phyloP scores from a whole-genome alignment of 2,329 filamentous ascomycete genomes.

The Neophaeococcomyces mojaviensis region DNA sequence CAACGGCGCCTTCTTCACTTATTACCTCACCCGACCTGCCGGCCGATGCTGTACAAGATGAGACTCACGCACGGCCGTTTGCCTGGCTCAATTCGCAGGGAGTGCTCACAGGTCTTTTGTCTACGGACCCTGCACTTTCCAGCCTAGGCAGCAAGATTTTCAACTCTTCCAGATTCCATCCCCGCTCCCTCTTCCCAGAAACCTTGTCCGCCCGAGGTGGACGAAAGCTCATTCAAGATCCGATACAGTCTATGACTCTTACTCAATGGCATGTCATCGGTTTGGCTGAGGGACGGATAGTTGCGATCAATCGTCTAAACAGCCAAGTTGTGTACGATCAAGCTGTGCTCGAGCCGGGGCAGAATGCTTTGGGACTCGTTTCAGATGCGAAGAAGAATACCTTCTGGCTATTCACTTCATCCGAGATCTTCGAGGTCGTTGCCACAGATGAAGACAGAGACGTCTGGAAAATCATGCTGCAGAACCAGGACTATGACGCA shows the following conservation, averaged over 20 bases:
- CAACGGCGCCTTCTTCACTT: constrained; percentile 57
- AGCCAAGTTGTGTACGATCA: constrained; percentile 84
- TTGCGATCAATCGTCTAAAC: constrained; percentile 80
- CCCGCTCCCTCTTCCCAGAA: constrained; percentile 64
- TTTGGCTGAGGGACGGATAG: constrained; percentile 71
- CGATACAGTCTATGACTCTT: constrained; percentile 70
- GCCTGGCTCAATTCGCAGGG: constrained; percentile 88
- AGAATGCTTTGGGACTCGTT: constrained; percentile 73
- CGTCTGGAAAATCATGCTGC: constrained; percentile 89
- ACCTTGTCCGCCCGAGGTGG: constrained; percentile 59
- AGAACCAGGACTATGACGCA: constrained; percentile 77
- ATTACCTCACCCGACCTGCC: constrained; percentile 65
- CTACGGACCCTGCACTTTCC: constrained; percentile 51
- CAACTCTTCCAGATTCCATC: constrained; percentile 68
- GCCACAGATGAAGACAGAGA: constrained; percentile 84
- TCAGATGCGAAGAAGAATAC: constrained; percentile 92
- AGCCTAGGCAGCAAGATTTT: constrained; percentile 69
- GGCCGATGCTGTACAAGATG: constrained; percentile 46
- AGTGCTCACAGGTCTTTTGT: constrained; percentile 76
- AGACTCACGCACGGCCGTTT: constrained; percentile 57
- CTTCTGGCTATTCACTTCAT: constrained; percentile 88
- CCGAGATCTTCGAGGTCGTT: constrained; percentile 90
- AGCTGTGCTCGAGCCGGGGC: constrained; percentile 69
- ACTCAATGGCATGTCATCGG: constrained; percentile 91
- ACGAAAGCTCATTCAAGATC: constrained; percentile 59